Percentiles rank a stretch among this genome's conserved stretches.
These are phyloP conservation scores for Aspergillus fumigatiaffinis DNA, from an alignment of 2,329 filamentous ascomycete species.

Conservation along the genomic window DNA sequence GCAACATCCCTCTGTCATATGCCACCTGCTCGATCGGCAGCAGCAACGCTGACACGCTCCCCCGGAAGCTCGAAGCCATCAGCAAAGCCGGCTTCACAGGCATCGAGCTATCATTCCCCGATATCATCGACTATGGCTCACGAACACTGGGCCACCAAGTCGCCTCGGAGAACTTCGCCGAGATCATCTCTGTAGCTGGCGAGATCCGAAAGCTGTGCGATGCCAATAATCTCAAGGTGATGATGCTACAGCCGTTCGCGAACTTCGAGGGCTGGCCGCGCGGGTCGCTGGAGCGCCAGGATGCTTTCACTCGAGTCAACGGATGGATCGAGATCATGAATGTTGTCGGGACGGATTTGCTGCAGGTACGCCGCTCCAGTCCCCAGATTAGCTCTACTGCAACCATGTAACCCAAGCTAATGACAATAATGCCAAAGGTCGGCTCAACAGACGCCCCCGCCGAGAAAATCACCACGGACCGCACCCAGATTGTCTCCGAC, in stretches of 20 bases:
- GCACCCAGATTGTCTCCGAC: conserved; percentile 55
- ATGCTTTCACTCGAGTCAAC: conserved; percentile 59
- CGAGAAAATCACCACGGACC: conserved; percentile 49
- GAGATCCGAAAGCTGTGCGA: conserved; percentile 55
- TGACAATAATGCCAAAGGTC: conserved; percentile 34
- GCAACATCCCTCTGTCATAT: conserved; percentile 36
- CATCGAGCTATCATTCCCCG: conserved; percentile 72
- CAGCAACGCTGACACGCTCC: conserved; percentile 31
- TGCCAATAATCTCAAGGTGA: conserved; percentile 54
- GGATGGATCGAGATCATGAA: conserved; percentile 72
- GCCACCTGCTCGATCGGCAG: conserved; percentile 43
- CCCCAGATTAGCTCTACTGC: too few species aligned
- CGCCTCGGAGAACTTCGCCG: conserved; percentile 55
- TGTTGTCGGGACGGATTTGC: conserved; percentile 63
- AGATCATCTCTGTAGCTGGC: conserved; percentile 52
- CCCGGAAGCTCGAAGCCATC: conserved; percentile 39
- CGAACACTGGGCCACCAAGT: conserved; percentile 50
- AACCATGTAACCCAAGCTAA: neutral
- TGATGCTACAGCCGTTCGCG: conserved; percentile 72
- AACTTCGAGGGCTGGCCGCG: conserved; percentile 73
- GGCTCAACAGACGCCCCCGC: conserved; percentile 61
- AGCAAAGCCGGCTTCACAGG: conserved; percentile 49
- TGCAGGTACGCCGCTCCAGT: conserved; percentile 52
- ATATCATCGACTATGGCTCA: conserved; percentile 62
- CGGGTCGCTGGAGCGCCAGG: conserved; percentile 54